Base-by-base conservation (phyloP, 225 moss, liverwort and hornwort genomes). In the Sphagnum tenellum region DNA sequence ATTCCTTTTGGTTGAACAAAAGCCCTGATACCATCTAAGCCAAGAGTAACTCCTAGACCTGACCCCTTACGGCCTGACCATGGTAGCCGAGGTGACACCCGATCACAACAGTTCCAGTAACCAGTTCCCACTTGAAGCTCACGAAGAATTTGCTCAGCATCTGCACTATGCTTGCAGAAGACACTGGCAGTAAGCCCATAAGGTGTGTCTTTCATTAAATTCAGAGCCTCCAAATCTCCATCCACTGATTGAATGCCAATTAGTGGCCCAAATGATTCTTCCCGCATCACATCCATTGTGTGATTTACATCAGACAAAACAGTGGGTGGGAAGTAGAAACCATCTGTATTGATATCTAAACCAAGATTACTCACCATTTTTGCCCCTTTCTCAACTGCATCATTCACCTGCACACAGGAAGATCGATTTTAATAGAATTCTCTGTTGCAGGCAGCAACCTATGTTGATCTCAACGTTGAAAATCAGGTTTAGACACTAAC, bases 81-180 rank as follows among this genome's bases (percentile, higher is more conserved):
- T 0, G 96, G 96, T 59, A 98, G 76, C 69, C 96, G 81, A 4
- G 92, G 90, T 10, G 96, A 92, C 67, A 98, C 96, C 45, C 96
- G 85, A 62, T 98, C 92, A 9, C 92, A 98, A 70, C 96, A 98
- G 69, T 98, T 98, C 96, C 96, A 98, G 68, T 98, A 98, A 45
- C 92, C 92, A 29, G 96, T 98, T n/a, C 96, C 96, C 51, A 98
- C 96, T 10, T 90, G 80, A 65, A 98, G 72, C 47, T 82, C 87
- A 50, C 80, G 84, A 50, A 98, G 87, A 44, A 98, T 81, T 9
- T 75, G 66, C 71, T 93, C 92, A 44, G 96, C 96, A 63, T 92
- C 90, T 11, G 64, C 78, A 55, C 76, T 83, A 62, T 81, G 74
- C 70, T 87, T 86, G 88, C 92, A 90, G 60, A 86, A 98, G 2